phyloP scores from a whole-genome alignment of 2,329 filamentous ascomycete species.

The Coniochaeta sp. region DNA sequence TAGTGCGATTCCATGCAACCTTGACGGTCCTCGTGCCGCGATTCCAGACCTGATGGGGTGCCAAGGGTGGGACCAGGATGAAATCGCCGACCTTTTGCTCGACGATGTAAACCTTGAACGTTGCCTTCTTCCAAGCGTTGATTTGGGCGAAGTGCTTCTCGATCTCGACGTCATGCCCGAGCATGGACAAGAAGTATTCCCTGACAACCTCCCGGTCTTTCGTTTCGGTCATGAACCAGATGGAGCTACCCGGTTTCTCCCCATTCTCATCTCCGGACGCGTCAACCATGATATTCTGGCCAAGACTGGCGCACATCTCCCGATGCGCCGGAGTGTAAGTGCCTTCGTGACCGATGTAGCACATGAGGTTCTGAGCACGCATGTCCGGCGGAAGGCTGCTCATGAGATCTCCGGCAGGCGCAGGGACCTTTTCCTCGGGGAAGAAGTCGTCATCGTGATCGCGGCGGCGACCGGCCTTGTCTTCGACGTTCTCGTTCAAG shows the following conservation, averaged over 20 bases:
- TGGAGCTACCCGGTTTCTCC: constrained; percentile 78
- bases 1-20: constrained; percentile 95
- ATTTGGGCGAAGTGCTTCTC: constrained; percentile 96
- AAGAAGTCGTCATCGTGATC: constrained; percentile 29
- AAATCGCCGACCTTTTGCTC: constrained; percentile 89
- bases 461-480: constrained; percentile 22
- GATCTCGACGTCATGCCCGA: constrained; percentile 94
- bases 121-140: constrained; percentile 90
- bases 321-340: constrained; percentile 93
- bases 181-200: constrained; percentile 86
- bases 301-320: constrained; percentile 95
- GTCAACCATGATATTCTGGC: constrained; percentile 98
- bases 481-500: constrained; percentile 69
- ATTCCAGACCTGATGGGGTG: constrained; percentile 98
- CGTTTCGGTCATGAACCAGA: constrained; percentile 99
- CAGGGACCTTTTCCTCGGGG: constrained; percentile 46
- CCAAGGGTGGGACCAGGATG: constrained; percentile 85
- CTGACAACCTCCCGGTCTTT: constrained; percentile 86
- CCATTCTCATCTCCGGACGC: constrained; percentile 67
- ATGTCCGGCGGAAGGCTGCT: constrained; percentile 79
- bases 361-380: constrained; percentile 96
- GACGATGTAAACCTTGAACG: constrained; percentile 86
- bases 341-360: constrained; percentile 94
- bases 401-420: constrained; percentile 86
- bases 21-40: constrained; percentile 94